Base-by-base conservation (phyloP, 2,329 filamentous ascomycete genomes). In the Ophiostoma australiae region DNA sequence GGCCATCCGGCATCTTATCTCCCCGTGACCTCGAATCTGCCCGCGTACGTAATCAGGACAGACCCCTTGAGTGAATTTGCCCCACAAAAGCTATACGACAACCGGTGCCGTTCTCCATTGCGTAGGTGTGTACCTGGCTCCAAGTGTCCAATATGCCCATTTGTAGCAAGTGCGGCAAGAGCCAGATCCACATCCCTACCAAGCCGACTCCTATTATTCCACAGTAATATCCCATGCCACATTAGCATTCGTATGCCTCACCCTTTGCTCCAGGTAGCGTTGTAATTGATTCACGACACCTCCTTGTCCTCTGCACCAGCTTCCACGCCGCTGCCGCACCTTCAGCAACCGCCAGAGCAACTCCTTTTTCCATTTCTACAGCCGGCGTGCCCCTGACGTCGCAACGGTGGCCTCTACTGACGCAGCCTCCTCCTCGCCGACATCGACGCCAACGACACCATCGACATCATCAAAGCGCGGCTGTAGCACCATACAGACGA, bases 181-280 rank as follows among this genome's bases (percentile, higher is more conserved):
- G 11, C 33, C 10, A 41, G 5, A 37, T 39, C 61, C 61, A 65
- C 61, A 65, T 65, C 61, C 27, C 61, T 63, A 35, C 52, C 52
- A 23, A 58, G n/a, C 52, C 52, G n/a, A 58, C 52, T 58, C 52
- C 52, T 58, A 15, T 39, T 27, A 58, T 58, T 65, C 61, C 61
- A 65, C 33, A 65, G 33, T 37, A 65, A 65, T 65, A 66, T 66
- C 63, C 35, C 17, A 39, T 63, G 58, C 58, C 27, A 33, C 58
- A 31, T 63, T 33, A 17, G 17, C 17, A 63, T 63, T 63, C 58
- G 27, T 63, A 63, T 33, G 31, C 58, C 27, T 66, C 63, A 66
- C 63, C 63, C 63, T 66, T 66, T 66, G 63, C 35, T 66, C 63
- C 33, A 66, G 63, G 35, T 35, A 66, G 63, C 63, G 35, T 35